Percentiles rank a stretch among this genome's conserved stretches.
phyloP scores from a whole-genome alignment of 768 basidiomycete genomes.

The Mrakia gelida region DNA sequence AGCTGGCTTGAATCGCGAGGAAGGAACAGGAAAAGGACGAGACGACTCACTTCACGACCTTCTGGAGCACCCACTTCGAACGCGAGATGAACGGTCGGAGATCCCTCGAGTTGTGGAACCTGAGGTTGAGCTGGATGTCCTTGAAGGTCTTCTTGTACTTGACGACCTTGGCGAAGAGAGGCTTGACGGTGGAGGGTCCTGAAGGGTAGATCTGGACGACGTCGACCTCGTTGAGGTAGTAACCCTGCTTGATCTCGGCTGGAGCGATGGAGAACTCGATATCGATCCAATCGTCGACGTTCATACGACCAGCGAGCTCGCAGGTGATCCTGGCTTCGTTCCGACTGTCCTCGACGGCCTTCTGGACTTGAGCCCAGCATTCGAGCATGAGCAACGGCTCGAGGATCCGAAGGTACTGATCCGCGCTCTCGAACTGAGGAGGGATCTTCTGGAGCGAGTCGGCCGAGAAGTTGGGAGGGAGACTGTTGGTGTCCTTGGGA shows the following conservation, averaged over 20 bases:
- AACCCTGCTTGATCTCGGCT: conserved; percentile 59
- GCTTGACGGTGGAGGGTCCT: conserved; percentile 40
- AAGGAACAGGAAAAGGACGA: neutral
- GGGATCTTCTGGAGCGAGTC: conserved; percentile 50
- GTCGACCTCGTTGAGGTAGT: conserved; percentile 82
- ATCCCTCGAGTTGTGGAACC: conserved; percentile 44
- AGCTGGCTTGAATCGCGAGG: neutral
- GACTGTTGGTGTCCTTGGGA: conserved; percentile 46
- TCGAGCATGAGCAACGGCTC: conserved; percentile 82
- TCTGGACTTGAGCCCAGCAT: conserved; percentile 79
- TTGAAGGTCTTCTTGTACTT: conserved; percentile 48
- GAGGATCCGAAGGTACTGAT: conserved; percentile 69
- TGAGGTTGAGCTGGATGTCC: conserved; percentile 58
- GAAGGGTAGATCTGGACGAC: conserved; percentile 58
- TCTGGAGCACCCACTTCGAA: conserved; percentile 68
- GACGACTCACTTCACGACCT: conserved; percentile 68
- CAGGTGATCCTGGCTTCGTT: conserved; percentile 53
- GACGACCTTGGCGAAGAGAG: conserved; percentile 67
- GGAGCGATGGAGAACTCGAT: conserved; percentile 60
- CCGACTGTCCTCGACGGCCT: conserved; percentile 65
- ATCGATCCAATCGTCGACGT: conserved; percentile 77
- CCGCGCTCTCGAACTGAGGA: conserved; percentile 59
- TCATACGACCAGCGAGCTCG: conserved; percentile 64
- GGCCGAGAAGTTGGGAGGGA: conserved; percentile 26
- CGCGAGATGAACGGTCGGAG: conserved; percentile 14